Base-by-base conservation (phyloP, 495 filamentous ascomycete species). In the Opeltia flavorubescens region DNA sequence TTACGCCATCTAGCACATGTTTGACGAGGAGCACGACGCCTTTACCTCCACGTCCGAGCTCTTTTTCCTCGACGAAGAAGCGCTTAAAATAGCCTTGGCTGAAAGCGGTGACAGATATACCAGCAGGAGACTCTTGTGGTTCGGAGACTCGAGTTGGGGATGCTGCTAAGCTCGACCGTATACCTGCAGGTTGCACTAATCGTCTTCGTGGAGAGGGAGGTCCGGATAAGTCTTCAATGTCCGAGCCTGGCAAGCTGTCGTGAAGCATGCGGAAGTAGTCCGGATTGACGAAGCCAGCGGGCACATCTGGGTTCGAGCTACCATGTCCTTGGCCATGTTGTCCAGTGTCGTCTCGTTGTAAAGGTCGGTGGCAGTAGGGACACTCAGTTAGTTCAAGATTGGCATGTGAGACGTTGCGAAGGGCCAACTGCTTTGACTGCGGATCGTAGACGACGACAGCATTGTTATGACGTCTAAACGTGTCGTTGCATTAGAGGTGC, bases 201-300 rank as follows among this genome's bases (percentile, higher is more conserved):
- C 72, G 67, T 49, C 71, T 69, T 49, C 64, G 70, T 27, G 74
- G 70, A 25, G 75, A 76, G 8, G 70, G 60, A 33, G 75, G 66
- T 28, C 55, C 54, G 9, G 70, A 69, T 4, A 70, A 67, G 36
- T 64, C 61, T 35, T 59, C 52, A 12, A 18, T 18, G 34, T 41
- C 38, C n/a, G 75, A 71, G 34, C 66, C 64, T 36, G 74, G 70
- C 11, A 70, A 59, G 52, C 71, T 80, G 25, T 72, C 74, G 46
- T 82, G 79, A 23, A 98, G 80, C 80, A 95, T 86, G 57, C 83
- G 84, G 63, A 96, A 98, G 64, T 98, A 98, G 24, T 86, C 78
- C 12, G 86, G 86, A 54, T 83, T 81, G 50, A 95, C 77, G 60
- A 89, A 95, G 49, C 78, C 77, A 1, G 79, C 73, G 33, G 78